Evolutionary conservation across 2,329 filamentous ascomycete genomes (phyloP).

Genomic region (Xylariaceae sp.): DNA sequence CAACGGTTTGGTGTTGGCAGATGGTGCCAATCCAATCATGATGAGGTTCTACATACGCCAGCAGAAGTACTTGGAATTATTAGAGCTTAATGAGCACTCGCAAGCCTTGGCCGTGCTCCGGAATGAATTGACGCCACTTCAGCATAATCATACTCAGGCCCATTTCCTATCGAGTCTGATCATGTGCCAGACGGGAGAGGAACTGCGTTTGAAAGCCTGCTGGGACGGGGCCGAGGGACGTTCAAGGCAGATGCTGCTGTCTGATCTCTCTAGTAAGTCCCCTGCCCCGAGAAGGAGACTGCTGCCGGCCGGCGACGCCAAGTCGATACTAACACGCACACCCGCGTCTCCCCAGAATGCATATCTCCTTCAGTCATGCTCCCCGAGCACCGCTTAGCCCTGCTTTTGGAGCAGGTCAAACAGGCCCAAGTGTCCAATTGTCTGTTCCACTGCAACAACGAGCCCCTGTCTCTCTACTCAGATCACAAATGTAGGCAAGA

Average conservation of each 20-base stretch:
- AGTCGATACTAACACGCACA: no score
- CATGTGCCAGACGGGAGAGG: conserved; percentile 77
- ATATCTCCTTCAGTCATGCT: conserved; percentile 98
- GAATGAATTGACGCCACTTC: conserved; percentile 79
- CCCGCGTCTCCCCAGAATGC: conserved; percentile 67
- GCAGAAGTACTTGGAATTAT: conserved; percentile 89
- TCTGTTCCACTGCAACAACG: conserved; percentile 78
- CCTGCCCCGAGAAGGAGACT: no score
- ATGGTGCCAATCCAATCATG: conserved; percentile 66
- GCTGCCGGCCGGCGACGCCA: no score
- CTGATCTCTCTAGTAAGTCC: conserved; percentile 72
- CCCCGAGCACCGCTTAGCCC: conserved; percentile 80
- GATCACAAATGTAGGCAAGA: conserved; percentile 79
- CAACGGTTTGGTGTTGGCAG: conserved; percentile 66
- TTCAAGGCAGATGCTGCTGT: conserved; percentile 70
- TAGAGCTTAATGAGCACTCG: conserved; percentile 69
- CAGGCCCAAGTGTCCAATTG: conserved; percentile 76
- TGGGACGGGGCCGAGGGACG: conserved; percentile 79
- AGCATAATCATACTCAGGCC: conserved; percentile 63
- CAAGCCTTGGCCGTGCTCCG: conserved; percentile 78
- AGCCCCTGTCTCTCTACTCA: conserved; percentile 77
- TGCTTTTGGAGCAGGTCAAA: conserved; percentile 78
- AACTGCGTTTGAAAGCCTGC: conserved; percentile 68
- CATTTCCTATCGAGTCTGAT: conserved; percentile 83
- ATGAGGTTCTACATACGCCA: conserved; percentile 88